phyloP scores from a whole-genome alignment of 495 filamentous ascomycete species.

The Pseudomonodictys pantanalensis region DNA sequence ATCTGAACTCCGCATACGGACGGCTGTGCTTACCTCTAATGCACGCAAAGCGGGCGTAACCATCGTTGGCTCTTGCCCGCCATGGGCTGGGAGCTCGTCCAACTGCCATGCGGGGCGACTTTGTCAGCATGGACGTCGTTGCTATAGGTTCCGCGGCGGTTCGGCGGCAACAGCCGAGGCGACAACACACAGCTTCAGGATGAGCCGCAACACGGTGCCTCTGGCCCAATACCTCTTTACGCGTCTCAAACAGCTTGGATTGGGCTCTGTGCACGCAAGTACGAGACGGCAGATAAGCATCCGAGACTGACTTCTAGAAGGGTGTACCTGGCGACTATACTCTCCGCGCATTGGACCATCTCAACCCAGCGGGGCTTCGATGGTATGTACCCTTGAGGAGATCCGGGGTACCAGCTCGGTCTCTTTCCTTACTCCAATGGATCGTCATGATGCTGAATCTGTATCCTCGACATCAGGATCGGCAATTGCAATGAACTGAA shows the following conservation, averaged over 20 bases:
- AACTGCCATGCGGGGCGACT: too few relatives aligned
- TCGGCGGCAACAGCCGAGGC: too few relatives aligned
- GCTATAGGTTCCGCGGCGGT: not conserved
- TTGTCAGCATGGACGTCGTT: not conserved
- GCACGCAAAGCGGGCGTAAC: too few relatives aligned
- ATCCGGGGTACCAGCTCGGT: too few relatives aligned
- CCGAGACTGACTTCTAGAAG: not conserved
- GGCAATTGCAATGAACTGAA: constrained; percentile 82
- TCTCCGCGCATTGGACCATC: constrained; percentile 63
- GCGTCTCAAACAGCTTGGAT: constrained; percentile 65
- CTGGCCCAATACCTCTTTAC: constrained; percentile 64
- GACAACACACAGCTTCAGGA: not conserved
- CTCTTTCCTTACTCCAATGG: too few relatives aligned
- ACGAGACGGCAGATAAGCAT: not conserved
- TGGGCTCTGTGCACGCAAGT: constrained; percentile 49
- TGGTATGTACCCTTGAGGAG: too few relatives aligned
- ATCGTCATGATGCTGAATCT: too few relatives aligned
- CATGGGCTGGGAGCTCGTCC: too few relatives aligned
- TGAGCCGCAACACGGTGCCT: constrained; percentile 10
- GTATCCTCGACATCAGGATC: too few relatives aligned
- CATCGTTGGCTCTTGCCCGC: too few relatives aligned
- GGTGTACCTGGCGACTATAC: constrained; percentile 65
- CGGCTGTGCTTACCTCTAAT: too few relatives aligned
- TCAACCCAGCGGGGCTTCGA: constrained; percentile 59
- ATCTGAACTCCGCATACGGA: too few relatives aligned